Base-by-base conservation (phyloP, 2,329 filamentous ascomycete genomes). In the Aspergillus candidus region DNA sequence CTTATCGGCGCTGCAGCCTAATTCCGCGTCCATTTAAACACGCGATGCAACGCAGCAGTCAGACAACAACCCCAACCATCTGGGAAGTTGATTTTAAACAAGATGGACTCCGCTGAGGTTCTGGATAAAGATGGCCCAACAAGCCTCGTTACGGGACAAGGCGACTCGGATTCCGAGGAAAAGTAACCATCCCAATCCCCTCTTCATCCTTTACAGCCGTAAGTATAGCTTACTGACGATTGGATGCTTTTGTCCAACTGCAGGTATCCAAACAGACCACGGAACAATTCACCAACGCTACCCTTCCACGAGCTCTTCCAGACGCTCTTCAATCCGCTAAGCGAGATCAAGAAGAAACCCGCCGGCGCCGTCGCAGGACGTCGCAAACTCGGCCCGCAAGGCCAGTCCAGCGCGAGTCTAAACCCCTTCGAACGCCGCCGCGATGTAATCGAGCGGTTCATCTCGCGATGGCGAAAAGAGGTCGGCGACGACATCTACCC, bases 401-500 rank as follows among this genome's bases (percentile, higher is more conserved):
- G 82, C 3, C 53, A 60, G 47, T 48, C 53, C 6, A 49, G 59
- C 5, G 44, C 57, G 4, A 80, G 77, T 41, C 71, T 80, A 7
- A 83, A 82, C 3, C 83, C 88, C 0, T 81, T 91, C 53, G 89
- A 96, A 62, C 78, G 85, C 49, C 81, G 88, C 32, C 79, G 85
- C 1, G 80, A 82, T 55, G 86, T 96, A 53, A 88, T 98, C 51
- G 80, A 90, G 43, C 76, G 84, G 6, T 98, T 95, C 70, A 88
- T 98, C 54, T 77, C 79, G 11, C 78, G 81, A 63, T 98, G 93
- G 93, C 80, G 90, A 32, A 80, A 81, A 44, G 83, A 95, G 49
- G 90, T 96, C 15, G 93, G 93, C 18, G 73, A 88, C 55, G 93
- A 98, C 65, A 87, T 98, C 57, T 97, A 93, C 61, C 93, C 93